These are phyloP conservation scores for Neodidymelliopsis sp. DNA, from an alignment of 2,329 filamentous ascomycete species.

Conservation along the genomic window DNA sequence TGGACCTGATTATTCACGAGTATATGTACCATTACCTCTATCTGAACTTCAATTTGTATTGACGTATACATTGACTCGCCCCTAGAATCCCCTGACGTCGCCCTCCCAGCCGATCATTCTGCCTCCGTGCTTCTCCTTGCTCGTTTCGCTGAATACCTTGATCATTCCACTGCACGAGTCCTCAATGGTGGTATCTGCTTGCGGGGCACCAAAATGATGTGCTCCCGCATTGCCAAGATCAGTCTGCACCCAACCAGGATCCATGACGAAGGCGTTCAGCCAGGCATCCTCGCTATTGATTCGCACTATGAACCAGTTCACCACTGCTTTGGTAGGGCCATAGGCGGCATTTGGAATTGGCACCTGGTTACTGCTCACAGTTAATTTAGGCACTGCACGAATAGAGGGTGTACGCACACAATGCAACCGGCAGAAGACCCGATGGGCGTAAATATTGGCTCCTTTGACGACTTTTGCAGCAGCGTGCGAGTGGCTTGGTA, in stretches of 20 bases:
- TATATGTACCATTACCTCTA: too few relatives aligned
- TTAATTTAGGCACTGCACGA: not conserved
- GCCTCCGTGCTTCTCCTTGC: not conserved
- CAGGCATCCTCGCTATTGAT: constrained; percentile 6
- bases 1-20: too few relatives aligned
- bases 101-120: not conserved
- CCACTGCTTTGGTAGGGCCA: constrained; percentile 5
- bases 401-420: constrained; percentile 1
- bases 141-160: constrained; percentile 7
- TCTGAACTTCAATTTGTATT: too few relatives aligned
- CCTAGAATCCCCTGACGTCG: not conserved
- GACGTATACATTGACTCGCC: too few relatives aligned
- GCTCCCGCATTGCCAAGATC: not conserved
- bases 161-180: constrained; percentile 6
- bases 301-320: constrained; percentile 6
- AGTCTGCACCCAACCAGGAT: constrained; percentile 10
- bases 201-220: constrained; percentile 3
- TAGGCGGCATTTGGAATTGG: constrained; percentile 7
- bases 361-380: constrained; percentile 1
- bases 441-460: constrained; percentile 19
- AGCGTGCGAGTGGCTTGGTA: constrained; percentile 21
- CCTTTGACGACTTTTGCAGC: constrained; percentile 13
- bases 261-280: constrained; percentile 5
- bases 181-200: not conserved
- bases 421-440: constrained; percentile 17